Percentiles rank a stretch among this genome's conserved stretches.
phyloP scores from a whole-genome alignment of 176 grass and related monocot genomes.

The Ensete ventricosum region DNA sequence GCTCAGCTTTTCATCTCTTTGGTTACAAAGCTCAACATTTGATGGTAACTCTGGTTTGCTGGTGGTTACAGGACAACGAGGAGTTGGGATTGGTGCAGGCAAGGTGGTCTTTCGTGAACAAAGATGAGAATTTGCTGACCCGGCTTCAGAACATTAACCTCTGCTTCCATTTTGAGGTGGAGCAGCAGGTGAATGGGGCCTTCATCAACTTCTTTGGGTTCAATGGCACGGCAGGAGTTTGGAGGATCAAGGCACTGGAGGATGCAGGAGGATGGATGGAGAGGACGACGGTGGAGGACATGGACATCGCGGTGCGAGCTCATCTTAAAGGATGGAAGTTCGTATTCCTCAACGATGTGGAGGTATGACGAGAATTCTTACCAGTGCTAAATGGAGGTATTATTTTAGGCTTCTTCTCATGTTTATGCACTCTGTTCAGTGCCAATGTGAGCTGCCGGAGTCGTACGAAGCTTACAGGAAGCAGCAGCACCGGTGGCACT shows the following conservation, averaged over 20 bases:
- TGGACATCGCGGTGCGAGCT: slow-evolving; percentile 84
- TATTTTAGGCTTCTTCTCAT: background rate
- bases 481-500: slow-evolving; percentile 88
- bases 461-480: slow-evolving; percentile 90
- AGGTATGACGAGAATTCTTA: slow-evolving; percentile 31
- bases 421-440: slow-evolving; percentile 33
- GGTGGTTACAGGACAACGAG: slow-evolving; percentile 51
- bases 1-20: background rate
- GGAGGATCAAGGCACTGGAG: slow-evolving; percentile 88
- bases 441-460: slow-evolving; percentile 81
- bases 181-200: slow-evolving; percentile 78
- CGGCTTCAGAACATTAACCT: slow-evolving; percentile 82
- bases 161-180: slow-evolving; percentile 95
- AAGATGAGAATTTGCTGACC: slow-evolving; percentile 77
- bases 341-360: slow-evolving; percentile 78
- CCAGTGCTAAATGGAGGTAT: background rate
- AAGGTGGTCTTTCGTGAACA: slow-evolving; percentile 88
- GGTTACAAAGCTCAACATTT: background rate
- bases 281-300: slow-evolving; percentile 86
- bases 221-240: slow-evolving; percentile 76
- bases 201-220: slow-evolving; percentile 95
- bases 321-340: slow-evolving; percentile 95
- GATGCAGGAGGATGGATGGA: slow-evolving; percentile 88
- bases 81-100: slow-evolving; percentile 78
- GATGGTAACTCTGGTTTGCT: slow-evolving; percentile 1